A percentile compares a stretch with the other conserved stretches of the same genome.
phyloP scores from a whole-genome alignment of 2,329 filamentous ascomycete genomes.

The Botrytis tulipae region DNA sequence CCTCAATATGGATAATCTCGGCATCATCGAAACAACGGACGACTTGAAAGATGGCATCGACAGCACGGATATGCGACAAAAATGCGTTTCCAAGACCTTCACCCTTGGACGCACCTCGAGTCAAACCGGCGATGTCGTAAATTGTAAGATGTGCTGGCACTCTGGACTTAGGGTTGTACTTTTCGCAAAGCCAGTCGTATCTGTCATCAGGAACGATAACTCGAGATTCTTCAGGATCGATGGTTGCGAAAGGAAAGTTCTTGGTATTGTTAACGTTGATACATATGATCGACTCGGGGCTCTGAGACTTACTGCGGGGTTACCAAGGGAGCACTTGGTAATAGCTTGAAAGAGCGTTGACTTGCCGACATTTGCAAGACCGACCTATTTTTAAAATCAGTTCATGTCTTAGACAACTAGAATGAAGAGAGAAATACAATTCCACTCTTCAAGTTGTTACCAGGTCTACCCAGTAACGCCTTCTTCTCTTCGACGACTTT shows the following conservation, averaged over 20 bases:
- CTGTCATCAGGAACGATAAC: constrained; percentile 95
- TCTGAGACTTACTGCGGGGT: constrained; percentile 74
- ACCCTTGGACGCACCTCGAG: constrained; percentile 92
- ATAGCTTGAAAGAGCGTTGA: constrained; percentile 99
- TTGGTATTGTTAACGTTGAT: constrained; percentile 40
- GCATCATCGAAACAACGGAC: constrained; percentile 98
- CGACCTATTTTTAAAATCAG: constrained; percentile 62
- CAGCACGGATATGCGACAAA: constrained; percentile 96
- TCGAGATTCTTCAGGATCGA: constrained; percentile 96
- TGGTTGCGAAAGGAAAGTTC: constrained; percentile 99
- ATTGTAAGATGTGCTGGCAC: constrained; percentile 98
- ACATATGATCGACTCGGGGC: constrained; percentile 28
- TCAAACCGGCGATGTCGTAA: constrained; percentile 97
- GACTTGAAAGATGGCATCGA: constrained; percentile 97
- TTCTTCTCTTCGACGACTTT: constrained; percentile 91
- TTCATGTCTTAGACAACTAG: background rate
- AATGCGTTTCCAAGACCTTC: constrained; percentile 97
- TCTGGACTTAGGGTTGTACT: constrained; percentile 95
- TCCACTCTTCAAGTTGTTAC: constrained; percentile 98
- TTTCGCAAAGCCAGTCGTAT: constrained; percentile 91
- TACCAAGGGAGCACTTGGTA: constrained; percentile 95
- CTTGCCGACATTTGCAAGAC: constrained; percentile 98
- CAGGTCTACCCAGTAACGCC: constrained; percentile 90
- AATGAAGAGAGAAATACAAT: constrained; percentile 65
- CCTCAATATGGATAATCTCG: constrained; percentile 99